phyloP scores from a whole-genome alignment of 805 yeast genomes.

The Diddensiella santjacobensis region DNA sequence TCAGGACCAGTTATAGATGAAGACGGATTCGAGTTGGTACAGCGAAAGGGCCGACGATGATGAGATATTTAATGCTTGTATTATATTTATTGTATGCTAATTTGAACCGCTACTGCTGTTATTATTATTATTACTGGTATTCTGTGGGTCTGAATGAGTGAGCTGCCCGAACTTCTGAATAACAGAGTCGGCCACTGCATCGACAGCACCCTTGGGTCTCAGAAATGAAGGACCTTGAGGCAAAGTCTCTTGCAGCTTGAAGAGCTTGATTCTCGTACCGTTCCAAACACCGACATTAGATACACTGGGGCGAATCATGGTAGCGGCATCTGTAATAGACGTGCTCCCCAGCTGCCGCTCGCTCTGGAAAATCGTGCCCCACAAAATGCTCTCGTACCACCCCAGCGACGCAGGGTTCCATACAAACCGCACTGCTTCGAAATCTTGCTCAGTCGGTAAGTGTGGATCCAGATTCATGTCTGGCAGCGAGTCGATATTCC shows the following conservation, averaged over 20 bases:
- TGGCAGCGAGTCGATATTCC: conserved; percentile 13
- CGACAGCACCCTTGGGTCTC: conserved; percentile 44
- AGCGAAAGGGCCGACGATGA: conserved; percentile 26
- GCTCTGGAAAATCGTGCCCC: conserved; percentile 50
- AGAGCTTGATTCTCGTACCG: conserved; percentile 47
- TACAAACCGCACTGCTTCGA: conserved; percentile 48
- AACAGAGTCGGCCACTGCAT: conserved; percentile 46
- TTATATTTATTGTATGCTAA: neutral
- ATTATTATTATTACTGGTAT: neutral
- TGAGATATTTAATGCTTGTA: neutral
- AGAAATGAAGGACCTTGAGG: conserved; percentile 39
- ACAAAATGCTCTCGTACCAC: conserved; percentile 68
- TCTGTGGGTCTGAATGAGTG: conserved; percentile 2
- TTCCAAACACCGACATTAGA: conserved; percentile 48
- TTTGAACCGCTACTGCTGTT: neutral
- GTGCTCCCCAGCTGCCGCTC: conserved; percentile 15
- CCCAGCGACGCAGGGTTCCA: conserved; percentile 68
- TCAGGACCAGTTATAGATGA: conserved; percentile 78
- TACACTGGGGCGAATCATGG: conserved; percentile 20
- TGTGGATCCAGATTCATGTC: conserved; percentile 14
- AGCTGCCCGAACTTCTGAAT: conserved; percentile 39
- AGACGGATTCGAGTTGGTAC: conserved; percentile 90
- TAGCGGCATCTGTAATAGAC: conserved; percentile 16
- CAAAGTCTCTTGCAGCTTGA: conserved; percentile 43
- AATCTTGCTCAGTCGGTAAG: conserved; percentile 25